Evolutionary conservation across 352 stramenopile species (phyloP).

Genomic region (Phytophthora europaea): DNA sequence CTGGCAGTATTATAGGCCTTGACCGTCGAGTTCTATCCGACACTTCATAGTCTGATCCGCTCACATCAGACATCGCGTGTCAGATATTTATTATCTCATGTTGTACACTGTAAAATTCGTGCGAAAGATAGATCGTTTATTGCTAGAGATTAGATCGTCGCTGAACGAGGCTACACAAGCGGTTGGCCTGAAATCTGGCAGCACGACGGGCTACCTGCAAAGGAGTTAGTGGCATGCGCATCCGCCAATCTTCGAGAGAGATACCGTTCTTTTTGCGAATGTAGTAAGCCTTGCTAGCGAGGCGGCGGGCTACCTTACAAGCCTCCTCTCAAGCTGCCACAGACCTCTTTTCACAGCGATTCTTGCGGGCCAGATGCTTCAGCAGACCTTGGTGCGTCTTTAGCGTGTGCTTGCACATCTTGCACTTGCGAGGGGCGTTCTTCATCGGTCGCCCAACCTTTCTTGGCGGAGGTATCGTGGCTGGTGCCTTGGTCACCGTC

Average conservation of each 20-base stretch:
- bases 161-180: background rate
- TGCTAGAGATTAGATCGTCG: background rate
- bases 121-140: background rate
- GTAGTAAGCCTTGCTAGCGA: background rate
- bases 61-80: too few species aligned
- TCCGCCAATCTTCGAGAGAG: background rate
- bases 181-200: background rate
- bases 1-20: too few species aligned
- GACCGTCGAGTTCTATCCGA: too few species aligned
- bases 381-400: background rate
- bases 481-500: too few species aligned
- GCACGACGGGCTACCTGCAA: background rate
- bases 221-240: background rate
- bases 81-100: background rate
- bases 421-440: background rate
- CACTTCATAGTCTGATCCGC: too few species aligned
- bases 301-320: background rate
- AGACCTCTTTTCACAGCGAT: background rate
- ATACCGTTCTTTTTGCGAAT: background rate
- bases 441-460: background rate
- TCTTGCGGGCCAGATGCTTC: background rate
- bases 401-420: background rate
- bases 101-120: too few species aligned
- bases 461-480: background rate
- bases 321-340: background rate